A percentile compares a stretch with the other conserved stretches of the same genome.
These are phyloP conservation scores for Populus pruinosa DNA, from an alignment of 345 rosid genomes.

Conservation along the genomic window DNA sequence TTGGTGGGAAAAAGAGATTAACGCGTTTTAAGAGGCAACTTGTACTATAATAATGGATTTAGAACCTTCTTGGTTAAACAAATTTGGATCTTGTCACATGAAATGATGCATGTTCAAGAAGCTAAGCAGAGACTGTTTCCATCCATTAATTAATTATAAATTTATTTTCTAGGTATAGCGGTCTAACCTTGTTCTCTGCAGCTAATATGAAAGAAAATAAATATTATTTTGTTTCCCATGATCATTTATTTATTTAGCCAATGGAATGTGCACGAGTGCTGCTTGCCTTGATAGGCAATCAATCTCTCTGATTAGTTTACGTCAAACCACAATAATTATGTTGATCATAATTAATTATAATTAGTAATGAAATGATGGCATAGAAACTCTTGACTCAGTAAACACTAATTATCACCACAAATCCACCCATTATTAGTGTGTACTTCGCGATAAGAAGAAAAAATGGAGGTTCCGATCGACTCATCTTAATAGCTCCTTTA, in stretches of 20 bases:
- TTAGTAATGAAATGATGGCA: not conserved
- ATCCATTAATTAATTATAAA: not conserved
- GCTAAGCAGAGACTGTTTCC: not conserved
- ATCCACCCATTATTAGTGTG: no score
- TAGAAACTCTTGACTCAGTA: not conserved
- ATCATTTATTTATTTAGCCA: slow-evolving; percentile 14
- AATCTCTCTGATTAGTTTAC: slow-evolving; percentile 34
- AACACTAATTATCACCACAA: not conserved
- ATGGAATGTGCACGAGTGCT: slow-evolving; percentile 21
- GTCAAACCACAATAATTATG: slow-evolving; percentile 15
- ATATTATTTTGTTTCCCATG: not conserved
- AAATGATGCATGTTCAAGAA: not conserved
- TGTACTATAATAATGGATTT: slow-evolving; percentile 8
- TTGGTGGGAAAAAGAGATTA: slow-evolving; percentile 29
- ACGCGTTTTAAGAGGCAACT: slow-evolving; percentile 28
- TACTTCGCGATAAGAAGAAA: no score
- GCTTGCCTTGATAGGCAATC: slow-evolving; percentile 31
- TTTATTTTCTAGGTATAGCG: slow-evolving; percentile 21
- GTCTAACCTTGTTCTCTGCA: not conserved
- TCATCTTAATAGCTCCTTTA: no score
- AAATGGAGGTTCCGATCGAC: no score
- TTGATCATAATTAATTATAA: not conserved
- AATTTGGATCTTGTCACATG: slow-evolving; percentile 4
- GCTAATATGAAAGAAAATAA: not conserved
- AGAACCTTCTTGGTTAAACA: slow-evolving; percentile 4